Evolutionary conservation across 2,329 filamentous ascomycete genomes (phyloP).

Genomic region (Pestalotiopsis sp.): DNA sequence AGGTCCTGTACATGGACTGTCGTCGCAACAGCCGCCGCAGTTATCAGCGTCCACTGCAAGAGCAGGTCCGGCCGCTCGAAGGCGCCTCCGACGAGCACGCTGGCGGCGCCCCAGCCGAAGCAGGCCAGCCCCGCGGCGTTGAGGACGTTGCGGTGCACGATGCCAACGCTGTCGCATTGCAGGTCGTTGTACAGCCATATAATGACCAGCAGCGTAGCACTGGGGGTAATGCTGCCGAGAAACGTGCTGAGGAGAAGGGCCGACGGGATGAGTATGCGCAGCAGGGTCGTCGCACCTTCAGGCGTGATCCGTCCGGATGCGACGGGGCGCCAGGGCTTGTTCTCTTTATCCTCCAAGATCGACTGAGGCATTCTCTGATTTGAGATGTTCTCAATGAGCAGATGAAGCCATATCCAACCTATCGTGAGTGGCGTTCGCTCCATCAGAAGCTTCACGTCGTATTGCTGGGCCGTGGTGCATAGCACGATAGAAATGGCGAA

Average conservation of each 20-base stretch:
- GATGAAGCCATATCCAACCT: not conserved
- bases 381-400: slow-evolving; percentile 17
- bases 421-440: not conserved
- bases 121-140: slow-evolving; percentile 21
- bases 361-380: slow-evolving; percentile 15
- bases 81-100: slow-evolving; percentile 22
- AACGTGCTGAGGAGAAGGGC: not conserved
- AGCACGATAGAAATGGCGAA: not conserved
- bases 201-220: slow-evolving; percentile 12
- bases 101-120: slow-evolving; percentile 25
- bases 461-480: not conserved
- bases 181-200: slow-evolving; percentile 27
- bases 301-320: slow-evolving; percentile 13
- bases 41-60: slow-evolving; percentile 31
- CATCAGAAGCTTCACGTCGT: not conserved
- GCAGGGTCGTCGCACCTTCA: not conserved
- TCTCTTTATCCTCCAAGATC: slow-evolving; percentile 17
- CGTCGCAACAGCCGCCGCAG: slow-evolving; percentile 32
- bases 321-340: slow-evolving; percentile 22
- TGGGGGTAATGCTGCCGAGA: not conserved
- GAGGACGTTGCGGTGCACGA: slow-evolving; percentile 29
- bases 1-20: slow-evolving; percentile 43
- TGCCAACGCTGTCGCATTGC: slow-evolving; percentile 26
- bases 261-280: not conserved
- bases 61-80: slow-evolving; percentile 8